phyloP scores from a whole-genome alignment of 164 flowering plant species.

The Pachysandra terminalis region DNA sequence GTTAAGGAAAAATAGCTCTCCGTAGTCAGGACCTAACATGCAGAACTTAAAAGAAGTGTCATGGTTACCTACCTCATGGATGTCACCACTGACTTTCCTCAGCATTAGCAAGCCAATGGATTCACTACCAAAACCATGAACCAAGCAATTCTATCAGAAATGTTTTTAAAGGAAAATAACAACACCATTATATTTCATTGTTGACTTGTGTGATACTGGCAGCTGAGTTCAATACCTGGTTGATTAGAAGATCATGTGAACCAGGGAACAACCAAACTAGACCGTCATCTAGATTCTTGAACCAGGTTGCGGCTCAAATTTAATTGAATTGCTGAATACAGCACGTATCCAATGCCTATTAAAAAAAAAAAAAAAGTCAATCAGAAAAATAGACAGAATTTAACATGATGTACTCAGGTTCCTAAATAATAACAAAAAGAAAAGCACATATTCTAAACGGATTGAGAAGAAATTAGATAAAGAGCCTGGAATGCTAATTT shows the following conservation, averaged over 20 bases:
- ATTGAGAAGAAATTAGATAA: not conserved
- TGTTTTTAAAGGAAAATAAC: not conserved
- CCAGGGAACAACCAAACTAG: too few relatives aligned
- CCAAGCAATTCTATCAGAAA: not conserved
- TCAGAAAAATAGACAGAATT: not conserved
- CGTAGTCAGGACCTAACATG: not conserved
- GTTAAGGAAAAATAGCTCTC: not conserved
- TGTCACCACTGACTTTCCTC: not conserved
- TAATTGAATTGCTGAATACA: slow-evolving; percentile 21
- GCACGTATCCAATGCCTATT: slow-evolving; percentile 50
- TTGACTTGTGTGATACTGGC: not conserved
- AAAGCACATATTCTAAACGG: not conserved
- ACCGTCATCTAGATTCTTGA: not conserved
- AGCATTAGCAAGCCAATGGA: not conserved
- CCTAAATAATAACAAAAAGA: not conserved
- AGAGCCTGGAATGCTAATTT: not conserved
- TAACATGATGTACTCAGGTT: not conserved
- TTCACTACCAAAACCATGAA: not conserved
- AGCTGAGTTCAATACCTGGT: not conserved
- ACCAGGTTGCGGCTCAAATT: not conserved
- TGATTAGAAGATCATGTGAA: not conserved
- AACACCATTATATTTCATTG: not conserved
- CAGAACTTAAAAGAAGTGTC: not conserved
- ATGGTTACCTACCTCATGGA: not conserved
- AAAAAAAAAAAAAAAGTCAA: slow-evolving; percentile 14